Evolutionary conservation across 2,329 filamentous ascomycete species (phyloP), one percentile per base, ranked within the genome.

Genomic region (Xylariaceae sp.): DNA sequence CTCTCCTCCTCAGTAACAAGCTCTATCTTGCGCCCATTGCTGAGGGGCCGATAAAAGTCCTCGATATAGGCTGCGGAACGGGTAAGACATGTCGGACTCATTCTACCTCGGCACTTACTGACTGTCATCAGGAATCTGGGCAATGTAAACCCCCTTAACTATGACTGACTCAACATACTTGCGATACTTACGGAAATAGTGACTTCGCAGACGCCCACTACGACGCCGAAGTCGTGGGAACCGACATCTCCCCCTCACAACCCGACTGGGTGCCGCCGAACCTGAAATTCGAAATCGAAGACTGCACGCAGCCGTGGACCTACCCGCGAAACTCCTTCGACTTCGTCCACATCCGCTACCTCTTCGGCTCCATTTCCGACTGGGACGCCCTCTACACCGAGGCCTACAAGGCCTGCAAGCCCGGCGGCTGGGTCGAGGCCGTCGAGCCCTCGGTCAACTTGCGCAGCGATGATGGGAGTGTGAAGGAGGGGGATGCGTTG

Each of bases 271-370:
- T 85, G 2, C 83, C 84, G 2, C 76, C 78, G 48, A 88, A 87
- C 65, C 80, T 86, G 42, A 79, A 82, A 62, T 88, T 87, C 64
- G 77, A 85, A 62, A 79, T 87, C 51, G 84, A 87, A 68, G 83
- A 88, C 65, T 80, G 82, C 51, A 82, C 83, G 66, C 76, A 71
- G 37, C 70, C 72, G 1, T 77, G 74, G 74, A 83, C 73, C 73
- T 82, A 72, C 59, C 17, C 48, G 8, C 60, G 15, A 1, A 30
- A 63, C 34, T 37, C 50, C 10, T 82, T 83, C 68, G 82, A 86
- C 71, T 82, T 80, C 65, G 79, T 87, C 59, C 83, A 85, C 69
- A 78, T 79, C 3, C 78, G 80, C 48, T 75, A 82, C 65, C 74
- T 85, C 64, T 73, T 78, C 2, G 83, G 83, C 49, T 76, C 77